These are phyloP conservation scores for Yamadazyma scolyti DNA, from an alignment of 805 yeast species.

Conservation along the genomic window DNA sequence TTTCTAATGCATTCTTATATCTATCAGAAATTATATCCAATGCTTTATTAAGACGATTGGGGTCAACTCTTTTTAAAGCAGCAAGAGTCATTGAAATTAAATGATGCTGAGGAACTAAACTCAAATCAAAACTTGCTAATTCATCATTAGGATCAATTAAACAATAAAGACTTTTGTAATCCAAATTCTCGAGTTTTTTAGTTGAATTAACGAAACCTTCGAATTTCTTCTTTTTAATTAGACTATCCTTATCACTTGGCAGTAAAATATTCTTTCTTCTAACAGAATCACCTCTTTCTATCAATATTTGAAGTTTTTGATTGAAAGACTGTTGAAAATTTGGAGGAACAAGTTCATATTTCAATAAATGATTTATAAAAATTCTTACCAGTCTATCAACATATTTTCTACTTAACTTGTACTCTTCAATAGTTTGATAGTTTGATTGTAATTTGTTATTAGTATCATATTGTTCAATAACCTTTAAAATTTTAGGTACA, in stretches of 20 bases:
- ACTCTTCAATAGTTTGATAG: slow-evolving; percentile 39
- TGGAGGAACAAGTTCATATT: slow-evolving; percentile 33
- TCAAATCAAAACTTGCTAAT: slow-evolving; percentile 64
- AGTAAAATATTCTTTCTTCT: slow-evolving; percentile 35
- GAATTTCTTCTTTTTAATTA: slow-evolving; percentile 33
- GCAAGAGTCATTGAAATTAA: slow-evolving; percentile 62
- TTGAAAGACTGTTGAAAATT: slow-evolving; percentile 23
- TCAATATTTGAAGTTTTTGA: slow-evolving; percentile 26
- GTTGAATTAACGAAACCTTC: slow-evolving; percentile 38
- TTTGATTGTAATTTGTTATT: slow-evolving; percentile 52
- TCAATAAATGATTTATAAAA: slow-evolving; percentile 35
- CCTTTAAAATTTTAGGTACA: slow-evolving; percentile 52
- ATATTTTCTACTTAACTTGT: slow-evolving; percentile 58
- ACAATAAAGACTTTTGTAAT: slow-evolving; percentile 63
- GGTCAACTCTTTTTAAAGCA: slow-evolving; percentile 57
- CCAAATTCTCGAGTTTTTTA: slow-evolving; percentile 25
- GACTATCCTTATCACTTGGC: slow-evolving; percentile 23
- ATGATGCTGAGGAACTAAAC: slow-evolving; percentile 60
- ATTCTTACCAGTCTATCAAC: slow-evolving; percentile 56
- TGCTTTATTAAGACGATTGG: slow-evolving; percentile 56
- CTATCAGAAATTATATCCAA: slow-evolving; percentile 67
- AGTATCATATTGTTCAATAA: slow-evolving; percentile 59
- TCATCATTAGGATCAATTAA: slow-evolving; percentile 61
- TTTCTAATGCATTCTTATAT: slow-evolving; percentile 40
- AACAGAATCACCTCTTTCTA: slow-evolving; percentile 37